phyloP scores from a whole-genome alignment of 1,284 basidiomycete genomes.

The Ceraceosorus bombacis region DNA sequence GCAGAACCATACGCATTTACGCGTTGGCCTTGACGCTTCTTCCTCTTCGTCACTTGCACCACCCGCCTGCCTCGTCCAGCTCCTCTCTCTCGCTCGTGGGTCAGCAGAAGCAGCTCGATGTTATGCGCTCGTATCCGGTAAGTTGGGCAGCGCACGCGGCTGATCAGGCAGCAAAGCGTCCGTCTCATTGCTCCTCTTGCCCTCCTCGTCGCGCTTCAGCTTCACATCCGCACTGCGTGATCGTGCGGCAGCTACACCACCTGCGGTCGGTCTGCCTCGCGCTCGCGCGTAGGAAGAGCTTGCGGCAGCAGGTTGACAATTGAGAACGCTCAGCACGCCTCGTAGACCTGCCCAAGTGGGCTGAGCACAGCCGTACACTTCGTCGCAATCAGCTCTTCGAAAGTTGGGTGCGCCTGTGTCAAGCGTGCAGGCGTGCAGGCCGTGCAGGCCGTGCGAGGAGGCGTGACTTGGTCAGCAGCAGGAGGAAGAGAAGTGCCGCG shows the following conservation, averaged over 20 bases:
- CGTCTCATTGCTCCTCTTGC: background rate
- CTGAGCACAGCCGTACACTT: slow-evolving; percentile 60
- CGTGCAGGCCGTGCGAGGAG: too few relatives aligned
- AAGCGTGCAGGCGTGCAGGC: too few relatives aligned
- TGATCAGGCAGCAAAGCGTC: background rate
- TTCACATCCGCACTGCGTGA: too few relatives aligned
- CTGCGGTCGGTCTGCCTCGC: too few relatives aligned
- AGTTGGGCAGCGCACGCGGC: background rate
- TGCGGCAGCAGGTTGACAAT: slow-evolving; percentile 37
- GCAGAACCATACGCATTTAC: slow-evolving; percentile 53
- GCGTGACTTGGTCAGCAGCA: too few relatives aligned
- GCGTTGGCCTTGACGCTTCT: background rate
- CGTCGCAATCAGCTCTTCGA: slow-evolving; percentile 58
- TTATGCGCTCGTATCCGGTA: background rate
- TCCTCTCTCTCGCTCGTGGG: background rate
- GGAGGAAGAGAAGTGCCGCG: too few relatives aligned
- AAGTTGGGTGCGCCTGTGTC: slow-evolving; percentile 76
- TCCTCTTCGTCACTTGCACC: slow-evolving; percentile 17
- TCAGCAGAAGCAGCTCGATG: background rate
- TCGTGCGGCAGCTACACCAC: too few relatives aligned
- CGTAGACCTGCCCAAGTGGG: slow-evolving; percentile 86
- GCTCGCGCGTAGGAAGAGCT: too few relatives aligned
- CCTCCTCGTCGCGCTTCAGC: background rate
- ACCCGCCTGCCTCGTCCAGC: background rate
- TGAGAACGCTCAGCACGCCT: slow-evolving; percentile 79